Conservation (phyloP, 305 asterid genomes). For the Fraxinus sp. region DNA sequence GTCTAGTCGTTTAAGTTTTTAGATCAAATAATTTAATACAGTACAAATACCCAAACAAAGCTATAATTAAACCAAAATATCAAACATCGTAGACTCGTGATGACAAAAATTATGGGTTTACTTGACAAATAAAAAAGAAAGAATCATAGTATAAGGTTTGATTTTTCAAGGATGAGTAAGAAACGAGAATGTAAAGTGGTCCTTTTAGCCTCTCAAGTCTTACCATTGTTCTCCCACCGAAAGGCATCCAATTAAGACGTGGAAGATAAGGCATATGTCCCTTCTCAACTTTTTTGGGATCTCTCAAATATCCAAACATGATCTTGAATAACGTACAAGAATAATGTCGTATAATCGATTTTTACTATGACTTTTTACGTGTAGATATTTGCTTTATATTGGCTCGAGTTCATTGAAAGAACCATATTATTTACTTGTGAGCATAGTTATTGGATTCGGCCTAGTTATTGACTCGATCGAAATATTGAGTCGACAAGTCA, state of each 20-base stretch:
- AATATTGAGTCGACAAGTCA: neutral
- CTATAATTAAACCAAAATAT: neutral
- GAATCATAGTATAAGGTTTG: neutral
- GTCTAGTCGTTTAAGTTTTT: neutral
- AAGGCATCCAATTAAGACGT: neutral
- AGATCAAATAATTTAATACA: neutral
- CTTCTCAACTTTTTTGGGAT: neutral
- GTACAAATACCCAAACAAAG: neutral
- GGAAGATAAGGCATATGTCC: neutral
- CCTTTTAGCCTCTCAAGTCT: neutral
- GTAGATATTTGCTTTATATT: neutral
- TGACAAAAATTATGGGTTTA: neutral
- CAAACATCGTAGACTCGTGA: neutral
- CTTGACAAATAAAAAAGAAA: neutral
- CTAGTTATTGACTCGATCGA: neutral
- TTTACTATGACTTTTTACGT: neutral
- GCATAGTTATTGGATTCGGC: neutral
- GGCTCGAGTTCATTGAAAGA: neutral
- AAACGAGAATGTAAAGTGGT: neutral
- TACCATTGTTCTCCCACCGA: neutral
- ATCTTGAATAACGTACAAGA: neutral
- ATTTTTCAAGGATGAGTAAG: neutral
- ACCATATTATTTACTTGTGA: neutral
- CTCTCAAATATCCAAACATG: neutral
- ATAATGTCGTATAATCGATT: neutral